Evolutionary conservation across 208 protist species (phyloP).

Genomic region (Leishmania major): DNA sequence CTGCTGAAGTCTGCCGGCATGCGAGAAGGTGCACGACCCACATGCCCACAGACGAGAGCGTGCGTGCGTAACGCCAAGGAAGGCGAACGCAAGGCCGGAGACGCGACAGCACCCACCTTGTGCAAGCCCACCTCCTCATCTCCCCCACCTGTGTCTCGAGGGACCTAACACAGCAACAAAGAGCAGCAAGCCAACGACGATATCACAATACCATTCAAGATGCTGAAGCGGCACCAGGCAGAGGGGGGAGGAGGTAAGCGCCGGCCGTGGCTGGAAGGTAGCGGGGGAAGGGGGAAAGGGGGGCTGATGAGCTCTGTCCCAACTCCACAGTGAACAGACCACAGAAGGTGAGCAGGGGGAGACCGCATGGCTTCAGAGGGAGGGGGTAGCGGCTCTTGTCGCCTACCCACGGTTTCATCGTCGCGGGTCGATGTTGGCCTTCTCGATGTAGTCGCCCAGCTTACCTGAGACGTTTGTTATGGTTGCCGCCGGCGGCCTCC

Average conservation of each 20-base stretch:
- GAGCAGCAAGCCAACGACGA: background rate
- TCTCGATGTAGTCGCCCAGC: slow-evolving; percentile 21
- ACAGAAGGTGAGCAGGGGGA: background rate
- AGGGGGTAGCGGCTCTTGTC: background rate
- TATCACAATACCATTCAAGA: background rate
- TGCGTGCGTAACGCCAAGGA: background rate
- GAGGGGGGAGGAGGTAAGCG: background rate
- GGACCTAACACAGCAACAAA: background rate
- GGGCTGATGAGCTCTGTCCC: background rate
- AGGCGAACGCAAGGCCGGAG: background rate
- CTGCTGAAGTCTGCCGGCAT: too few species aligned
- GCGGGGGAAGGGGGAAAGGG: background rate
- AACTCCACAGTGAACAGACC: background rate
- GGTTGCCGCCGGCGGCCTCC: slow-evolving; percentile 48
- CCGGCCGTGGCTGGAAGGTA: too few species aligned
- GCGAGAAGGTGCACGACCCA: too few species aligned
- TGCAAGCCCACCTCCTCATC: background rate
- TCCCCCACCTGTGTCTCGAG: background rate
- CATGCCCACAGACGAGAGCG: too few species aligned
- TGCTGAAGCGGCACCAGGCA: background rate
- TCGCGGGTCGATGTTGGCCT: slow-evolving; percentile 1
- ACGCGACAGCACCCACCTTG: background rate
- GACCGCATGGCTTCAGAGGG: background rate
- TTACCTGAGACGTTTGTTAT: slow-evolving; percentile 72
- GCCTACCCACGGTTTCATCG: background rate